Evolutionary conservation across 2,329 filamentous ascomycete species (phyloP), one percentile per base, ranked within the genome.

Genomic region (Colletotrichum tropicale): DNA sequence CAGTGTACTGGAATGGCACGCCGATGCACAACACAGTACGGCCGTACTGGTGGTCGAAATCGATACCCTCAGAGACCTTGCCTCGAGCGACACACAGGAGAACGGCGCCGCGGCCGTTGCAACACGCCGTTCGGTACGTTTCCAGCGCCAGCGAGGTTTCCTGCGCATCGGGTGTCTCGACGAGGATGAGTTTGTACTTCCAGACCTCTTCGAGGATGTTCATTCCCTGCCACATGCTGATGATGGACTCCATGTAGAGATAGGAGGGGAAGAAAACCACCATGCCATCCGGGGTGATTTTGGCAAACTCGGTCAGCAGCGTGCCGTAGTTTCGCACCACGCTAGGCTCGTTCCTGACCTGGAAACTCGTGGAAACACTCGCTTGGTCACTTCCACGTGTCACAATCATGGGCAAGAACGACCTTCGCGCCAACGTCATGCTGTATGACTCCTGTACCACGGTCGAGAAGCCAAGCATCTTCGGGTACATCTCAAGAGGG

Each of bases 211-310:
- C 97, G 43, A 99, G 88, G 77, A 98, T 98, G 30, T 96, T 96
- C 96, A 98, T 98, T 71, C 95, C 96, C 84, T 99, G 97, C 97
- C 97, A 99, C 93, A 98, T 98, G 83, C 94, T 96, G 83, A 99
- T 98, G 83, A 98, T 98, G 68, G 94, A 97, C 83, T 99, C 97
- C 97, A 99, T 98, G 87, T 99, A 99, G 2, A 99, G 90, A 81
- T 99, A 99, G 0, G 96, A 98, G 0, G 97, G 98, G 83, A 99
- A 99, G 88, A 99, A 99, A 52, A 99, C 97, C n/a, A 99, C 97
- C 84, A 99, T 93, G 36, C 97, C 97, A 81, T 99, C 97, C 0
- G 97, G 98, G 0, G 97, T 99, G 78, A 98, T 93, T 84, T 96
- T 98, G 70, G 96, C 95, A 83, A 99, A 98, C 83, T 99, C 97